Evolutionary conservation across 192 early-diverging fungal genomes (phyloP).

Genomic region (Geranomyces michiganensis): DNA sequence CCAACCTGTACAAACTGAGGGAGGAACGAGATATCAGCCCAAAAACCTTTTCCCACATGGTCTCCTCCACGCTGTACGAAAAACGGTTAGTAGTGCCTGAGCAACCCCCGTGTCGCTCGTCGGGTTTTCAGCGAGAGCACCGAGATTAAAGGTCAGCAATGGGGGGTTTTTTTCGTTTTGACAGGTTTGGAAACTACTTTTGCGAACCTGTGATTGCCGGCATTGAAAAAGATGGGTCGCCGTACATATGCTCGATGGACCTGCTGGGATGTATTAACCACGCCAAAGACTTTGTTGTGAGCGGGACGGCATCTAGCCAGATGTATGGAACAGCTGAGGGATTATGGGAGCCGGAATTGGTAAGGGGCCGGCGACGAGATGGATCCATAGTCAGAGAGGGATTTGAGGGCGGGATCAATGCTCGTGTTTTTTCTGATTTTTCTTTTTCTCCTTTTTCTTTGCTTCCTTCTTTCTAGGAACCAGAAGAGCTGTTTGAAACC

Average conservation of each 20-base stretch:
- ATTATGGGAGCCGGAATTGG: conserved; percentile 97
- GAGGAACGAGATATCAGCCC: conserved; percentile 97
- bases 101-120: no score
- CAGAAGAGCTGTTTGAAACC: conserved; percentile 97
- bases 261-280: conserved; percentile 93
- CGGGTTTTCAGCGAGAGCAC: no score
- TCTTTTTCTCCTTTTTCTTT: no score
- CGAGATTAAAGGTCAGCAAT: no score
- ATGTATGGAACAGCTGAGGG: conserved; percentile 97
- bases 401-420: no score
- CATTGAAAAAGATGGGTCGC: conserved; percentile 83
- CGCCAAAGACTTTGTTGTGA: conserved; percentile 93
- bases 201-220: conserved; percentile 94
- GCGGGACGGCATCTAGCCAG: conserved; percentile 82
- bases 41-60: conserved; percentile 88
- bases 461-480: conserved; percentile 52
- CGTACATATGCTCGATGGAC: conserved; percentile 94
- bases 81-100: conserved; percentile 59
- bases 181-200: conserved; percentile 95
- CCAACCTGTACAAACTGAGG: conserved; percentile 93
- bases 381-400: no score
- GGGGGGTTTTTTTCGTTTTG: no score
- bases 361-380: conserved; percentile 37
- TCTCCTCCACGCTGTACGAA: conserved; percentile 95
- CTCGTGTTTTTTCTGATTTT: no score